Conservation (phyloP, 2,329 filamentous ascomycete species). For the Fusarium setosum region DNA sequence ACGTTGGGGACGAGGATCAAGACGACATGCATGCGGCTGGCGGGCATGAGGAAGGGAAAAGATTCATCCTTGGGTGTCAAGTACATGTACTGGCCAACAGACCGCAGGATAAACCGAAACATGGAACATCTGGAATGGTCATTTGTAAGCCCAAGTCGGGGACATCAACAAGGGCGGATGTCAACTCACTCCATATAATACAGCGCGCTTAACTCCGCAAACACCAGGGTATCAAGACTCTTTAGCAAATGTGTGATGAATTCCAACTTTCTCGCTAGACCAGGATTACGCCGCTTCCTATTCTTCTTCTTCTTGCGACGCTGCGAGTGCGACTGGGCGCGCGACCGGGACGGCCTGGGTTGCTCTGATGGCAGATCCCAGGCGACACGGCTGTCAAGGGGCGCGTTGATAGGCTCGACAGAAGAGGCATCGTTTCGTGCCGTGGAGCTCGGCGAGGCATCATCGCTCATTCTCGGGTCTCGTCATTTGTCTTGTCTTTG, state of each 20-base stretch:
- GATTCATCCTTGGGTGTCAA: constrained; percentile 71
- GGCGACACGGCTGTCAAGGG: constrained; percentile 32
- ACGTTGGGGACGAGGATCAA: constrained; percentile 69
- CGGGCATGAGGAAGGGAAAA: constrained; percentile 66
- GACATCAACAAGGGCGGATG: not conserved
- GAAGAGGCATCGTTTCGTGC: constrained; percentile 45
- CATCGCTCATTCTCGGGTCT: constrained; percentile 61
- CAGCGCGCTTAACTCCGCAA: constrained; percentile 71
- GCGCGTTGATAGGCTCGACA: constrained; percentile 16
- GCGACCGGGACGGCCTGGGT: constrained; percentile 22
- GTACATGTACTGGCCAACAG: constrained; percentile 70
- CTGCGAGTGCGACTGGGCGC: constrained; percentile 44
- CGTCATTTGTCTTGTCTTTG: constrained; percentile 1
- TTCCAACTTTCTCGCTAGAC: constrained; percentile 67
- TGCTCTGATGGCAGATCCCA: constrained; percentile 28
- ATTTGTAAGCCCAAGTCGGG: constrained; percentile 27
- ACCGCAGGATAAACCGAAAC: constrained; percentile 69
- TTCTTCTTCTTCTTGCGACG: constrained; percentile 51
- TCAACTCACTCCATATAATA: constrained; percentile 76
- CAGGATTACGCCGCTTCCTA: constrained; percentile 51
- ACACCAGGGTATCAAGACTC: constrained; percentile 71
- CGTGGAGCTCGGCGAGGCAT: constrained; percentile 56
- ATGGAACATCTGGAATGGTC: constrained; percentile 67
- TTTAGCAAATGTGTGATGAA: constrained; percentile 71
- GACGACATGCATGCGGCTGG: constrained; percentile 66